phyloP scores from a whole-genome alignment of 805 yeast species.

The Cyberlindnera subsufficiens region DNA sequence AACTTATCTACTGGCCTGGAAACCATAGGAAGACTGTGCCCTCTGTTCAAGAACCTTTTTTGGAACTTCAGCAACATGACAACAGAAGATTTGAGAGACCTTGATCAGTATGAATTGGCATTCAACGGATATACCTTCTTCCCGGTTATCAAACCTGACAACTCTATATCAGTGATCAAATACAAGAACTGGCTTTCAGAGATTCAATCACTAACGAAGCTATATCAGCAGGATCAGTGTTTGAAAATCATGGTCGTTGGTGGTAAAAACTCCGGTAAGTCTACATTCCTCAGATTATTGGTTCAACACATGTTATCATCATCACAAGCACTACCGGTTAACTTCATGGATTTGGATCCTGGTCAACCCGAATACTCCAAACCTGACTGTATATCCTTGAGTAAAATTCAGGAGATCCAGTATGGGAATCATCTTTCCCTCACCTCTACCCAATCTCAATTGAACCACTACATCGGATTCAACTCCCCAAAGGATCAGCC shows the following conservation, averaged over 20 bases:
- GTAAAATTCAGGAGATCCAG: constrained; percentile 26
- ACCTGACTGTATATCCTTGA: constrained; percentile 66
- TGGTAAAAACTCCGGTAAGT: constrained; percentile 77
- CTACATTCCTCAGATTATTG: constrained; percentile 56
- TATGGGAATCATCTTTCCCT: constrained; percentile 30
- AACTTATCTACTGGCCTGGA: constrained; percentile 40
- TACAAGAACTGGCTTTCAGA: constrained; percentile 30
- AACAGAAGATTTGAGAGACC: constrained; percentile 8
- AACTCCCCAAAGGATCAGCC: constrained; percentile 68
- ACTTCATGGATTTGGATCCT: constrained; percentile 75
- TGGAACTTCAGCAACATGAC: constrained; percentile 21
- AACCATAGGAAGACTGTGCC: constrained; percentile 34
- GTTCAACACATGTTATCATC: constrained; percentile 39
- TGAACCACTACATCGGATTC: constrained; percentile 51
- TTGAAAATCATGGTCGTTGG: constrained; percentile 32
- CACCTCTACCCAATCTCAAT: constrained; percentile 8
- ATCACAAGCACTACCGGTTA: constrained; percentile 26
- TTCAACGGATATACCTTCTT: constrained; percentile 34
- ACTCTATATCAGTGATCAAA: constrained; percentile 16
- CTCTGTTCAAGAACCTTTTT: constrained; percentile 39
- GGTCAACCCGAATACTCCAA: constrained; percentile 78
- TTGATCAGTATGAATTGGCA: constrained; percentile 20
- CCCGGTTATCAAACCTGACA: constrained; percentile 25
- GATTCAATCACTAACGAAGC: constrained; percentile 32
- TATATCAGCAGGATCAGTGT: constrained; percentile 24